These are phyloP conservation scores for Triticum timopheevii DNA, from an alignment of 176 grass and related monocot species.

Conservation along the genomic window DNA sequence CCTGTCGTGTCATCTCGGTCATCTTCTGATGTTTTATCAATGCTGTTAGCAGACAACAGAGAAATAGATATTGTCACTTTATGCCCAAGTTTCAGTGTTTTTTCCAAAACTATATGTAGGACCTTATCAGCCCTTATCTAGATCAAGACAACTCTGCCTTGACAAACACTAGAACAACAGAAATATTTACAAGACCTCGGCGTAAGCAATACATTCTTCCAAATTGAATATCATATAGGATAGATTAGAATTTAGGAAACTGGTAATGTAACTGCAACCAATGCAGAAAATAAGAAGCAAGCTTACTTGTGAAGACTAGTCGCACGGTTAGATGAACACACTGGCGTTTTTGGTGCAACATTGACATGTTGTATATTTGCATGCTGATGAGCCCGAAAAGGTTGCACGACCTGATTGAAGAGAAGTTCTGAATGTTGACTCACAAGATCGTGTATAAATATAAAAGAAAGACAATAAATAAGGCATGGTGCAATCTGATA, in stretches of 20 bases:
- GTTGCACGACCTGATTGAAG: conserved; percentile 39
- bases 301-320: conserved; percentile 36
- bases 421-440: conserved; percentile 3
- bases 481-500: not conserved
- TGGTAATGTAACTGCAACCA: not conserved
- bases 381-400: conserved; percentile 26
- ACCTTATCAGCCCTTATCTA: not conserved
- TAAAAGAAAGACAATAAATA: not conserved
- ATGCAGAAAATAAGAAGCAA: not conserved
- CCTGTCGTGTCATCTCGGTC: conserved; percentile 15
- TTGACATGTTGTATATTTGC: not conserved
- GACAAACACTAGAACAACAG: not conserved
- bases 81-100: not conserved
- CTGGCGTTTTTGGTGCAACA: conserved; percentile 29
- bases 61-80: conserved; percentile 14
- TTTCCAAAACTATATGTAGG: not conserved
- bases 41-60: conserved; percentile 38
- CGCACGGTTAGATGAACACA: conserved; percentile 22
- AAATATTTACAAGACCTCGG: not conserved
- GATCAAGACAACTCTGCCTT: not conserved
- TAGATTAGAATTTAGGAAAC: not conserved
- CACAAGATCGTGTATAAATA: not conserved
- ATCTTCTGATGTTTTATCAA: conserved; percentile 42
- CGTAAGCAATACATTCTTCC: not conserved
- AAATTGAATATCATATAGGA: conserved; percentile 3